Evolutionary conservation across 306 rosid genomes (phyloP).

Genomic region (Sindora glabra): DNA sequence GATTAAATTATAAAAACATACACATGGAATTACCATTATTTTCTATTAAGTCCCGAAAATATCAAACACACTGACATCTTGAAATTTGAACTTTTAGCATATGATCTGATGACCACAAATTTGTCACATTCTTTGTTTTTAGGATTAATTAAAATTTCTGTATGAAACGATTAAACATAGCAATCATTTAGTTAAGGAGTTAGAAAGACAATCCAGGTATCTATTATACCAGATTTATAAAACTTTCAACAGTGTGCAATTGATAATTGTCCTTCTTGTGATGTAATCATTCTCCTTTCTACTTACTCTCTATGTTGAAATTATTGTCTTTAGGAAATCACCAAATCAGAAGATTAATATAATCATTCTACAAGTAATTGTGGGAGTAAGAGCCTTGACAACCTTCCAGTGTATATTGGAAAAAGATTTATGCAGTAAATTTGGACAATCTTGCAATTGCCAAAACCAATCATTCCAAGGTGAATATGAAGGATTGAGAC

Average conservation of each 20-base stretch:
- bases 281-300: neutral
- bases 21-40: neutral
- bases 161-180: too few species aligned
- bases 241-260: neutral
- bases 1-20: too few species aligned
- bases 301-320: neutral
- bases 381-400: conserved; percentile 85
- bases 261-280: neutral
- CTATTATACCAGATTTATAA: neutral
- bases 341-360: conserved; percentile 28
- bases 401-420: conserved; percentile 34
- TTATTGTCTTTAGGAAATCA: conserved; percentile 36
- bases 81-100: too few species aligned
- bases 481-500: conserved; percentile 28
- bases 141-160: too few species aligned
- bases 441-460: conserved; percentile 24
- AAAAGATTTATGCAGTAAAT: conserved; percentile 35
- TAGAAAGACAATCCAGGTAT: too few species aligned
- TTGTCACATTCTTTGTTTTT: too few species aligned
- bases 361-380: conserved; percentile 58
- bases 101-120: too few species aligned
- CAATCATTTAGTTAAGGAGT: too few species aligned
- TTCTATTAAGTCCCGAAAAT: too few species aligned
- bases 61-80: too few species aligned
- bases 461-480: conserved; percentile 18